Conservation (phyloP, 129 eudicot genomes). For the carrot (Daucus carota) region DNA sequence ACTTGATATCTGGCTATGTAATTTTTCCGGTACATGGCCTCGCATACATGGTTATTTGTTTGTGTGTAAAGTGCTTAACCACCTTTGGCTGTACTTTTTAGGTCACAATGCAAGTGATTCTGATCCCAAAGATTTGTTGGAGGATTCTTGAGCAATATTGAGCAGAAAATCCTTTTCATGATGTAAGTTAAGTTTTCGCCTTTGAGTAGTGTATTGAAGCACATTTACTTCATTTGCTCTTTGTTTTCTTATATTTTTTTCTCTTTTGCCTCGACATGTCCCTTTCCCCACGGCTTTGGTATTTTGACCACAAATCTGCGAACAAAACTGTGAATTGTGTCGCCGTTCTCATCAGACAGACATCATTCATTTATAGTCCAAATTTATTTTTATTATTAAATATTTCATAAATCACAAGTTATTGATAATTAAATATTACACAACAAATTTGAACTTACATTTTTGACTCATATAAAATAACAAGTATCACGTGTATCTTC, state of each 20-base stretch:
- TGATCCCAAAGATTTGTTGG: conserved; percentile 63
- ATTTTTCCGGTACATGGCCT: neutral
- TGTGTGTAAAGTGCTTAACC: neutral
- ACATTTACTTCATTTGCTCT: neutral
- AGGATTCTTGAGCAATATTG: conserved; percentile 39
- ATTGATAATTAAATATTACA: no score
- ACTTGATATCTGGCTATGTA: neutral
- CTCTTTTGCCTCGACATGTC: neutral
- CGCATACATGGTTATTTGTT: neutral
- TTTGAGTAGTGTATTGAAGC: neutral
- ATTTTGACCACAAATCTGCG: neutral
- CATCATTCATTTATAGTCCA: no score
- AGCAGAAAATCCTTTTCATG: neutral
- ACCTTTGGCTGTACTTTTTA: conserved; percentile 17
- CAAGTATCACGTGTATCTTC: no score
- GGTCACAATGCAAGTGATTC: conserved; percentile 93
- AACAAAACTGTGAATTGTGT: neutral
- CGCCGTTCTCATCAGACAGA: neutral
- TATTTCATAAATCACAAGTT: no score
- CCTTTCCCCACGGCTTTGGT: neutral
- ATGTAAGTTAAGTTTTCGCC: neutral
- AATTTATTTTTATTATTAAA: no score
- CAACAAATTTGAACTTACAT: no score
- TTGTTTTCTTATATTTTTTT: neutral
- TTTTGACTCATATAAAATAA: no score